Evolutionary conservation across 192 early-diverging fungal species (phyloP), one percentile per base, ranked within the genome.

Genomic region (Radiomyces spectabilis): DNA sequence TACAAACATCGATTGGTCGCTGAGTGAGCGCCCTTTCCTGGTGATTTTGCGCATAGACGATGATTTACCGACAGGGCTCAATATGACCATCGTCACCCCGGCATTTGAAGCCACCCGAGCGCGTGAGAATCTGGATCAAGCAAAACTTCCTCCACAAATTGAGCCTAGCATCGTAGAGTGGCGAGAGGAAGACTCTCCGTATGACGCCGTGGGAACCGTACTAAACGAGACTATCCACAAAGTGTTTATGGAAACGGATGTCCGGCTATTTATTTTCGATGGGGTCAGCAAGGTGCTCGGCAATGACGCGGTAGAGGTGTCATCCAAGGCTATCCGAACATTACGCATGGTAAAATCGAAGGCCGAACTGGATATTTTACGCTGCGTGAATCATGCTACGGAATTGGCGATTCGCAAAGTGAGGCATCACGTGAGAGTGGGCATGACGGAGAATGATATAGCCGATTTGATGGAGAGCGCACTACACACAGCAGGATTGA

Each of bases 81-180:
- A 60, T 44, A 57, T 63, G 19, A 78, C 72, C 7, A 61, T 78
- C 18, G 65, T 78, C 26, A 59, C 65, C 1, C 76, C 76, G 13
- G 59, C 57, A 25, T 78, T 78, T 57, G 76, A 78, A 47, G 76
- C 63, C n/a, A 63, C 69, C 2, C 63, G 76, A 21, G 76, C 76
- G 4, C 39, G 54, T 7, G 66, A 72, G 33, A 29, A 24, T 0
- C 15, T 78, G 0, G 22, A 40, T 12, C 19, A 57, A 6, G 66
- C 66, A 4, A 40, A 41, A 26, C 51, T 69, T 25, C 51, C 56
- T 19, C 21, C 22, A n/a, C 31, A 24, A 31, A 18, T 69, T 51
- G 9, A 57, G 31, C 48, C 59, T 52, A 8, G 30, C 2, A 13
- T 65, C 54, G 47, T 61, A 32, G 43, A 69, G 1, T 78, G 76